Base-by-base conservation (phyloP, 805 yeast species). In the Ogataea chonburiensis region DNA sequence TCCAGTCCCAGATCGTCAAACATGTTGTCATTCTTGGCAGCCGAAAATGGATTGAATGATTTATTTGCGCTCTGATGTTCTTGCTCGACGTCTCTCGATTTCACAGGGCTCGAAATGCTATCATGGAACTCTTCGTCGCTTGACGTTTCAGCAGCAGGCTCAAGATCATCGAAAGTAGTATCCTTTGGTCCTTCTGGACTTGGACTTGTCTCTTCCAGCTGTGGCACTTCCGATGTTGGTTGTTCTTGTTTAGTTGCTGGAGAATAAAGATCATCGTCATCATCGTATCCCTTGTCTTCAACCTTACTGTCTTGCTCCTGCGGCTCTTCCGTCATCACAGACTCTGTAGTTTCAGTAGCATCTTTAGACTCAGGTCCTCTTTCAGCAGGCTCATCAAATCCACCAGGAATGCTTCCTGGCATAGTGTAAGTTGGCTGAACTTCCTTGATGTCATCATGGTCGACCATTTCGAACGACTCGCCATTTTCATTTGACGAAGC, bases 381-480 rank as follows among this genome's bases (percentile, higher is more conserved):
- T 16, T 34, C 36, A 19, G 18, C 27, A 16, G 23, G 15, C 7
- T 34, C 38, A n/a, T 41, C 44, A 24, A 34, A 35, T 20, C 40
- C 45, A 14, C 45, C 48, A 14, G 45, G 49, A 24, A 44, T 5
- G 17, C 47, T 40, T 28, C 46, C 46, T 4, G 47, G 48, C 36
- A 43, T 32, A n/a, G 38, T 23, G 24, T 28, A 31, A 9, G 5
- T n/a, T 20, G 24, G 25, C 16, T 22, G 30, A 13, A 31, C 13
- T 3, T 41, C 42, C 25, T 34, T 41, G 16, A 50, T 55, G 35
- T 72, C 78, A 11, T 71, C 75, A 27, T 72, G 71, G 44, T 69
- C 67, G 6, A 75, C 77, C 35, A 75, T 60, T 49, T 75, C 80
- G 52, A 74, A 75, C 14, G 78, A 73, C 37, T 68, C 79, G 13